Conservation (phyloP, 2,329 filamentous ascomycete genomes). For the Aureobasidium sp. region DNA sequence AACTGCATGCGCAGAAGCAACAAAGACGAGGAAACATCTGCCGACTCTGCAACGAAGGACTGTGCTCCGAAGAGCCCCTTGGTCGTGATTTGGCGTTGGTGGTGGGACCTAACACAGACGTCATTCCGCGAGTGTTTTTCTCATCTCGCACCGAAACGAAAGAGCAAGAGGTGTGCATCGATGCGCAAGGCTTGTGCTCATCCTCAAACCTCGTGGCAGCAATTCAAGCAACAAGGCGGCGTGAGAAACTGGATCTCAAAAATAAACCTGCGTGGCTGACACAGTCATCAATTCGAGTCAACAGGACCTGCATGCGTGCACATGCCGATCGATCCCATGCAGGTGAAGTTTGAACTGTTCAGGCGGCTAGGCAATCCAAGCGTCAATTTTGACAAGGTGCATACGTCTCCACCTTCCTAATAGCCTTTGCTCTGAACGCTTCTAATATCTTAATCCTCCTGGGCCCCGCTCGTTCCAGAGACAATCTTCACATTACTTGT, state of each 20-base stretch:
- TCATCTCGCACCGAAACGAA: conserved; percentile 2
- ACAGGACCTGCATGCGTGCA: background rate
- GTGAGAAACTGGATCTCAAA: background rate
- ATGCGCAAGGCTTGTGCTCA: background rate
- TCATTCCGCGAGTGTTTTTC: conserved; percentile 2
- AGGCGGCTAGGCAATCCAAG: conserved; percentile 9
- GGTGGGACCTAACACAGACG: background rate
- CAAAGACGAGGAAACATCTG: background rate
- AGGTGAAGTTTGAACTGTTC: conserved; percentile 9
- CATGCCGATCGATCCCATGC: conserved; percentile 12
- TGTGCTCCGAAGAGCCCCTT: background rate
- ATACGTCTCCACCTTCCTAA: conserved; percentile 1
- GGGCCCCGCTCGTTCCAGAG: background rate
- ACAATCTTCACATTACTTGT: background rate
- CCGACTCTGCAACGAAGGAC: background rate
- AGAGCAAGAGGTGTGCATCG: background rate
- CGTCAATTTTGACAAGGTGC: conserved; percentile 13
- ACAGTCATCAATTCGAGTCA: conserved; percentile 1
- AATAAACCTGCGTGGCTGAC: background rate
- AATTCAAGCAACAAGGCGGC: background rate
- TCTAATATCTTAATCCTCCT: conserved; percentile 1
- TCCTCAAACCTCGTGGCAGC: background rate
- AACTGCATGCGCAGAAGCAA: background rate
- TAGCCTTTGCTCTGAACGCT: conserved; percentile 1
- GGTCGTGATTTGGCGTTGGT: background rate